A percentile compares a stretch with the other conserved stretches of the same genome.
These are phyloP conservation scores for Wallacemonas sp. DNA, from an alignment of 208 protist species.

Conservation along the genomic window DNA sequence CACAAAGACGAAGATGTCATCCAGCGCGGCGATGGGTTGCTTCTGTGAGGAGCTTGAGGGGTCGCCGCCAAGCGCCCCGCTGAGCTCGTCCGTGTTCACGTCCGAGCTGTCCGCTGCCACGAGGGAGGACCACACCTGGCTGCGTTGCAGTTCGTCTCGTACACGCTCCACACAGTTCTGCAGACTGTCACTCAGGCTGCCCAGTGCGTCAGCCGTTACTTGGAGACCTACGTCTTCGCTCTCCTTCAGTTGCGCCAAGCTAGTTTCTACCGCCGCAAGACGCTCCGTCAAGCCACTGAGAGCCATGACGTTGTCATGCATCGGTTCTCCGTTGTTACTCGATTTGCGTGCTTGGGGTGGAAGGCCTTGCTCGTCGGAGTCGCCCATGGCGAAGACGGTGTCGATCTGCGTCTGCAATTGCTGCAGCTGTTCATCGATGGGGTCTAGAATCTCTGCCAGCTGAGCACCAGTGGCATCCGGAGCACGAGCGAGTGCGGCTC, in stretches of 20 bases:
- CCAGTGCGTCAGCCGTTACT: conserved; percentile 37
- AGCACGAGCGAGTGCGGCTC: too few relatives aligned
- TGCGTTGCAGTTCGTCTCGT: conserved; percentile 20
- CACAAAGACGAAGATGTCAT: conserved; percentile 70
- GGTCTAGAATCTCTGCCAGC: conserved; percentile 6
- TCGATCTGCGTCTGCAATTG: conserved; percentile 12
- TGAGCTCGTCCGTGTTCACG: background rate
- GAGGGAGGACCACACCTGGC: background rate
- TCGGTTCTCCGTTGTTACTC: too few relatives aligned
- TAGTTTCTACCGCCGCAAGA: background rate
- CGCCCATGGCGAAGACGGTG: background rate
- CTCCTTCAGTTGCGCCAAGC: conserved; percentile 5
- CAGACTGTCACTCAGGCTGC: conserved; percentile 32
- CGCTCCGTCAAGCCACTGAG: conserved; percentile 18
- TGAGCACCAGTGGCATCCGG: too few relatives aligned
- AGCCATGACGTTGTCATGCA: too few relatives aligned
- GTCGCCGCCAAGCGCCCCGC: background rate
- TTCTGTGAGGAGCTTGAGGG: background rate
- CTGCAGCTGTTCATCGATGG: conserved; percentile 13
- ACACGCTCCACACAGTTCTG: conserved; percentile 49
- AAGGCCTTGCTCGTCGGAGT: background rate
- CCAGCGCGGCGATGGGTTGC: conserved; percentile 30
- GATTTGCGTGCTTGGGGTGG: too few relatives aligned
- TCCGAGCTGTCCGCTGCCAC: background rate
- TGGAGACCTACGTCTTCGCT: conserved; percentile 17